Evolutionary conservation across 1,139 yeast species (phyloP).

Genomic region (Taphrina sp.): DNA sequence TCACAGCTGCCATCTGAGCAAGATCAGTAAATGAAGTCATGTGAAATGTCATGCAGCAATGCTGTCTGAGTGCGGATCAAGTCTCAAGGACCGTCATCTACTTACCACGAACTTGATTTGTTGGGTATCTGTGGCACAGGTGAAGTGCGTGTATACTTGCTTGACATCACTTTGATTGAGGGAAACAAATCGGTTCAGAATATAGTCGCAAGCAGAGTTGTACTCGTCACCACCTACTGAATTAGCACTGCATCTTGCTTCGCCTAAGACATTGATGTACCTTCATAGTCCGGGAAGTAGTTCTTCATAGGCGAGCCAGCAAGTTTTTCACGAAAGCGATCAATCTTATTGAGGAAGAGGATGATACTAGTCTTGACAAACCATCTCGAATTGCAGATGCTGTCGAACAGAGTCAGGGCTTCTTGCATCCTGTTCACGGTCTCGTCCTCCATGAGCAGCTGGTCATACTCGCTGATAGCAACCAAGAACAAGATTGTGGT

Average conservation of each 20-base stretch:
- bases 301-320: slow-evolving; percentile 60
- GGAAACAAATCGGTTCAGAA: slow-evolving; percentile 62
- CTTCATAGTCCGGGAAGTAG: slow-evolving; percentile 63
- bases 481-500: slow-evolving; percentile 87
- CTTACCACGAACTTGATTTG: slow-evolving; percentile 36
- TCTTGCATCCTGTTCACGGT: slow-evolving; percentile 89
- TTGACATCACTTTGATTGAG: slow-evolving; percentile 58
- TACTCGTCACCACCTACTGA: slow-evolving; percentile 48
- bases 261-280: too few relatives aligned
- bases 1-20: slow-evolving; percentile 67
- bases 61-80: background rate
- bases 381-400: slow-evolving; percentile 83
- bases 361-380: slow-evolving; percentile 83
- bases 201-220: slow-evolving; percentile 65
- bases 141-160: slow-evolving; percentile 83
- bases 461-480: slow-evolving; percentile 91
- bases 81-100: background rate
- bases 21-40: background rate
- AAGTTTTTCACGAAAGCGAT: slow-evolving; percentile 71
- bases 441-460: slow-evolving; percentile 84
- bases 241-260: slow-evolving; percentile 8
- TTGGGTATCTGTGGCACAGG: slow-evolving; percentile 92
- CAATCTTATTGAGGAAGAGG: slow-evolving; percentile 82
- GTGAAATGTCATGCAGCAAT: background rate
- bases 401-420: slow-evolving; percentile 76